Percentiles rank a stretch among this genome's conserved stretches.
Conservation (phyloP, 2,329 filamentous ascomycete species). For the Fusarium foetens region DNA sequence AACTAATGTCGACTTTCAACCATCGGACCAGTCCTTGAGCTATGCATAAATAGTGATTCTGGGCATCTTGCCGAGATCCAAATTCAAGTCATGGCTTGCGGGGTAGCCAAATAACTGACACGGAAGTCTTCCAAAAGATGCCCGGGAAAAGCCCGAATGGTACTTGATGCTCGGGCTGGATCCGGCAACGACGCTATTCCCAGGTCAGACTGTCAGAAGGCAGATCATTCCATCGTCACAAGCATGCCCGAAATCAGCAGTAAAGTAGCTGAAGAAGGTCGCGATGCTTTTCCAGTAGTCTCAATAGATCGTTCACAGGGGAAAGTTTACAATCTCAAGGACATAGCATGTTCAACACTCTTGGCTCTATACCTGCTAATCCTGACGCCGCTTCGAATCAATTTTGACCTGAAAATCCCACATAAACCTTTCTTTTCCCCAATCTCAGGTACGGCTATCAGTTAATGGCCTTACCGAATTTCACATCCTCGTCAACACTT, state of each 20-base stretch:
- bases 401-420: too few species aligned
- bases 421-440: too few species aligned
- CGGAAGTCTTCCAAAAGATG: not conserved
- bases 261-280: not conserved
- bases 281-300: fast-evolving
- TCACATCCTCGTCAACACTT: too few species aligned
- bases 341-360: not conserved
- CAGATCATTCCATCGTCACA: not conserved
- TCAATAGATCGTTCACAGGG: not conserved
- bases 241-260: not conserved
- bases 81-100: not conserved
- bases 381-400: too few species aligned
- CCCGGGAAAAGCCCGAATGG: not conserved
- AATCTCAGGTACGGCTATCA: too few species aligned
- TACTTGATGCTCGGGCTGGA: not conserved
- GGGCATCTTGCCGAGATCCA: not conserved
- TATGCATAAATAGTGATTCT: not conserved
- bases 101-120: not conserved
- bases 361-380: too few species aligned
- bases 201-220: not conserved
- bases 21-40: not conserved
- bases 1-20: fast-evolving
- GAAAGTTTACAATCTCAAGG: not conserved
- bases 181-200: not conserved
- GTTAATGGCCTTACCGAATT: too few species aligned